phyloP scores from a whole-genome alignment of 352 stramenopile species.

The Plasmopara muralis region DNA sequence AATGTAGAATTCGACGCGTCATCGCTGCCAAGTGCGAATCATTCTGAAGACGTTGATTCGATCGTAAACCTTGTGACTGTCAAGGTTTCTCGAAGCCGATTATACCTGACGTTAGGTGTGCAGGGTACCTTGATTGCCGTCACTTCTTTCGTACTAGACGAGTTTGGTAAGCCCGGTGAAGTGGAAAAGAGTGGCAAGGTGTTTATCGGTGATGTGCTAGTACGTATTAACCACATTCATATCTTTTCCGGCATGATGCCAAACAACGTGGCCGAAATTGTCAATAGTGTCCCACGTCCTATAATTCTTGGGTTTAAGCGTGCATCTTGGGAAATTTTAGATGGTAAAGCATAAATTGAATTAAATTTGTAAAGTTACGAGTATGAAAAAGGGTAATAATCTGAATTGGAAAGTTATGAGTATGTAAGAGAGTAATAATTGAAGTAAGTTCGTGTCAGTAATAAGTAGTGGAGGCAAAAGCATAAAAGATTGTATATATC shows the following conservation, averaged over 20 bases:
- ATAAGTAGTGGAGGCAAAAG: no score
- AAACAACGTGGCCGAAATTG: slow-evolving; percentile 37
- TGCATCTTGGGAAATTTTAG: slow-evolving; percentile 51
- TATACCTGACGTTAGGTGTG: slow-evolving; percentile 52
- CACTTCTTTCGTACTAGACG: slow-evolving; percentile 53
- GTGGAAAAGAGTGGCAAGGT: slow-evolving; percentile 68
- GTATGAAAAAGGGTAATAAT: no score
- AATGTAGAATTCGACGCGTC: slow-evolving; percentile 23
- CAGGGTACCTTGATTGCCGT: slow-evolving; percentile 46
- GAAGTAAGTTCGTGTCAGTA: no score
- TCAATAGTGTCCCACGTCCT: slow-evolving; percentile 33
- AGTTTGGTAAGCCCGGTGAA: slow-evolving; percentile 43
- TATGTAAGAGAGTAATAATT: no score
- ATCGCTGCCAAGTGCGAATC: not conserved
- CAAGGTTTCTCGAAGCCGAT: slow-evolving; percentile 26
- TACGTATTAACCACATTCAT: slow-evolving; percentile 38
- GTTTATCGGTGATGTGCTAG: slow-evolving; percentile 51
- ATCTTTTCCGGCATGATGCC: slow-evolving; percentile 29
- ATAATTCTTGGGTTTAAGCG: slow-evolving; percentile 56
- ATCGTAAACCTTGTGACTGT: slow-evolving; percentile 31
- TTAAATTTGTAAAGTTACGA: no score
- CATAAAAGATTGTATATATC: no score
- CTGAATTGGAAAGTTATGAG: no score
- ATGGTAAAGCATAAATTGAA: slow-evolving; percentile 24
- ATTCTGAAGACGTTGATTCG: slow-evolving; percentile 6